Percentiles rank a stretch among this genome's conserved stretches.
These are phyloP conservation scores for Starmerella vitae DNA, from an alignment of 805 yeast genomes.

Conservation along the genomic window DNA sequence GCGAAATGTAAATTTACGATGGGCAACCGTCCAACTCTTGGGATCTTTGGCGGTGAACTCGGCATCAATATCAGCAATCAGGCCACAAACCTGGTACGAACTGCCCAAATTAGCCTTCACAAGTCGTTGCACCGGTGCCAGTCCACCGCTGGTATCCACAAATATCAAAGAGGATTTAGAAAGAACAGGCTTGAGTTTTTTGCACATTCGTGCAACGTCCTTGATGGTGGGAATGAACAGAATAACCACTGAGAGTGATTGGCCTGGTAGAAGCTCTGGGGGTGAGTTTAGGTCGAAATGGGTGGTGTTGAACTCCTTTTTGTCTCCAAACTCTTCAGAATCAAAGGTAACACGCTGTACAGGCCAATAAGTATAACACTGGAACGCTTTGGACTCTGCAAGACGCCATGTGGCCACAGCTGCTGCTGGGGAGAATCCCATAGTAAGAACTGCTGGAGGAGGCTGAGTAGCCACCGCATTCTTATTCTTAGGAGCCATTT, in stretches of 20 bases:
- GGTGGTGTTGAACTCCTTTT: conserved; percentile 8
- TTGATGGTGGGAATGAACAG: conserved; percentile 20
- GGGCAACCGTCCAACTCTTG: conserved; percentile 11
- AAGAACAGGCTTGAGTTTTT: conserved; percentile 17
- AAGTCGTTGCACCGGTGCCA: conserved; percentile 20
- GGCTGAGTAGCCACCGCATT: not conserved
- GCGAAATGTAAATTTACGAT: conserved; percentile 6
- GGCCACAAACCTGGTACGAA: conserved; percentile 14
- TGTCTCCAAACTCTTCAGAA: conserved; percentile 16
- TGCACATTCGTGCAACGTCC: conserved; percentile 23
- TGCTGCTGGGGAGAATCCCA: conserved; percentile 22
- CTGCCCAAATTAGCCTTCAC: conserved; percentile 17
- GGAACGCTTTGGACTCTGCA: conserved; percentile 12
- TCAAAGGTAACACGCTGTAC: conserved; percentile 14
- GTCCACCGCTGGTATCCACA: conserved; percentile 22
- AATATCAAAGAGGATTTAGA: conserved; percentile 17
- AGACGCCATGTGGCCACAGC: conserved; percentile 23
- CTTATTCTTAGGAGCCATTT: not conserved
- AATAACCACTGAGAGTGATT: conserved; percentile 14
- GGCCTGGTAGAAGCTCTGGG: not conserved
- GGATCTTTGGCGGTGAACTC: conserved; percentile 7
- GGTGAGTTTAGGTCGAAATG: conserved; percentile 17
- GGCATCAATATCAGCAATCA: conserved; percentile 21
- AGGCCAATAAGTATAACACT: conserved; percentile 23
- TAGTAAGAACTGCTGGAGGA: conserved; percentile 16